Evolutionary conservation across 768 basidiomycete species (phyloP), one percentile per base, ranked within the genome.

Genomic region (Lentinula sp.): DNA sequence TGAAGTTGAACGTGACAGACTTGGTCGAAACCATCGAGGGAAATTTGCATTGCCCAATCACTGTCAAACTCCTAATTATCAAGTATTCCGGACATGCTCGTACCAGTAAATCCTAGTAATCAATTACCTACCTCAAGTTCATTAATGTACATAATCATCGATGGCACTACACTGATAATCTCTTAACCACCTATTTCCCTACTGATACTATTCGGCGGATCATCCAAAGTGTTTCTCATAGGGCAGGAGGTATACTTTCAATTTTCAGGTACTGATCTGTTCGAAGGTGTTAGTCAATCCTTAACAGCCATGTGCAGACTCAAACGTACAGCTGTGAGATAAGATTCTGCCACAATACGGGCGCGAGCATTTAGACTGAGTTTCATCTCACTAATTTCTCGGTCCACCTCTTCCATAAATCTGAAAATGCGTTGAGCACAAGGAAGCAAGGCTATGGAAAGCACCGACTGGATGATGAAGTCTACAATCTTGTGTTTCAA

Each of bases 301-400:
- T 57, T 12, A 8, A 50, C 46, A 33, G 42, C 46, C 13, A 46
- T n/a, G 16, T 3, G 36, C 33, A 57, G 49, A 20, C 12, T 18
- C 35, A 37, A 9, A 71, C 93, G 72, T 72, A 94, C 94, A n/a
- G 91, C 90, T 61, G 85, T 85, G 67, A 98, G 79, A 74, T 98
- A 98, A 12, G 93, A 94, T 74, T 98, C 97, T 42, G 97, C 97
- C 32, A 98, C 96, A 59, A 91, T 98, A 72, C 97, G 91, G 0
- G 96, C 95, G 59, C 97, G 84, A 18, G 95, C 94, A 69, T 98
- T 99, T 64, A 98, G 80, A 68, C 90, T 93, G 13, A 99, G 85
- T 72, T 98, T 98, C 93, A 98, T 98, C 75, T 98, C 97, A 62
- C 94, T 97, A 70, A 99, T 98, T 76, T 99, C 97, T 74, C 92